A percentile compares a stretch with the other conserved stretches of the same genome.
Conservation (phyloP, 352 stramenopile genomes). For the Phytophthora crassamura region DNA sequence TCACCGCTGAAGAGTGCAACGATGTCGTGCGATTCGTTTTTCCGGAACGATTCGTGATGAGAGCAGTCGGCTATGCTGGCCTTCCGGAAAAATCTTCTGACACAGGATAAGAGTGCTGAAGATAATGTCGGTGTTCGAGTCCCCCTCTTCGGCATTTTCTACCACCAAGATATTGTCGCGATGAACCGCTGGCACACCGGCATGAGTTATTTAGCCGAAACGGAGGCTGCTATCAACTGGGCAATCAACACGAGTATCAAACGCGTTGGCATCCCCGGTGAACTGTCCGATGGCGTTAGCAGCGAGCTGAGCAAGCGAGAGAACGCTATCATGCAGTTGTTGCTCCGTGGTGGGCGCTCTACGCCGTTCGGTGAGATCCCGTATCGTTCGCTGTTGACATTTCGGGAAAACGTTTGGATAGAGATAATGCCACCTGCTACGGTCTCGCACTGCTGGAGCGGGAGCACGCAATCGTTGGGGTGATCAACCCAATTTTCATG, state of each 20-base stretch:
- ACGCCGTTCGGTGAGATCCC: not conserved
- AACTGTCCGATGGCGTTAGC: slow-evolving; percentile 2
- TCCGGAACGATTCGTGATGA: slow-evolving; percentile 7
- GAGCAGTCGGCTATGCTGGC: slow-evolving; percentile 1
- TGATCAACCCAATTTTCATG: no score
- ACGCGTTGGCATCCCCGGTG: not conserved
- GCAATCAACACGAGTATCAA: no score
- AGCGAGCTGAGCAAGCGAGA: no score
- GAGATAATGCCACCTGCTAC: slow-evolving; percentile 1
- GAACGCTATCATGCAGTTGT: not conserved
- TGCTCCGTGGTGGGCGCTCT: not conserved
- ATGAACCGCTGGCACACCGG: slow-evolving; percentile 6
- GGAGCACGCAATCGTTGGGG: no score
- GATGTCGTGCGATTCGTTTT: slow-evolving; percentile 1
- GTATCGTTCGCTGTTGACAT: slow-evolving; percentile 2
- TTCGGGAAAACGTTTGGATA: no score
- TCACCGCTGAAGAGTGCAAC: not conserved
- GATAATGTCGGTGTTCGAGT: slow-evolving; percentile 1
- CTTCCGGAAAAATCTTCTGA: not conserved
- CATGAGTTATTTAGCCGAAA: no score
- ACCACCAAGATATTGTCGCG: not conserved
- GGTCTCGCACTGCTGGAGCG: not conserved
- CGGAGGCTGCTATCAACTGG: no score
- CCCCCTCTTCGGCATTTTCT: slow-evolving; percentile 7
- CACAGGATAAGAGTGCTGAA: not conserved